phyloP scores from a whole-genome alignment of 2,329 filamentous ascomycete genomes.

The Hypomyces rosellus region DNA sequence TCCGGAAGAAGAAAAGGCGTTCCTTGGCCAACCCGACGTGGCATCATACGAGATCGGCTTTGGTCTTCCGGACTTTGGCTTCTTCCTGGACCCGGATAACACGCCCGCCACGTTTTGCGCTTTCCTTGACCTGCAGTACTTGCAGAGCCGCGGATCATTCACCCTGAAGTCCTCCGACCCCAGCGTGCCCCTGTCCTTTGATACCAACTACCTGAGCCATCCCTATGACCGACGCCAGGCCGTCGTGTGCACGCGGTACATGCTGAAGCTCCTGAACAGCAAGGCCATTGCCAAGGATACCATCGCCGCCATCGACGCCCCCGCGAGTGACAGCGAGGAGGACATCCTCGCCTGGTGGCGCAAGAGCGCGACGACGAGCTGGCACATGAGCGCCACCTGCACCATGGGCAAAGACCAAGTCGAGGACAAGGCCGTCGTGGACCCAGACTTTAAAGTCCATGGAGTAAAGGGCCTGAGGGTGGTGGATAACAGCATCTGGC shows the following conservation, averaged over 20 bases:
- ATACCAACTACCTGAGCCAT: constrained; percentile 46
- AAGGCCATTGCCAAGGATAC: constrained; percentile 39
- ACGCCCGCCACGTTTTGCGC: neutral
- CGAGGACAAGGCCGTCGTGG: constrained; percentile 40
- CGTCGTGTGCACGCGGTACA: constrained; percentile 43
- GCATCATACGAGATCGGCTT: constrained; percentile 51
- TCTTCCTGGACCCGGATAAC: constrained; percentile 17
- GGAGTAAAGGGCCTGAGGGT: constrained; percentile 44
- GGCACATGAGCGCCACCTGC: constrained; percentile 51
- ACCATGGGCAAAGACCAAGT: constrained; percentile 45
- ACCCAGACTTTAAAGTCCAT: constrained; percentile 41
- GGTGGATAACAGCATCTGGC: constrained; percentile 46
- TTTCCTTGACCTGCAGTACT: constrained; percentile 29
- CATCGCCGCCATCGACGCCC: constrained; percentile 33
- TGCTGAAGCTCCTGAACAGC: constrained; percentile 32
- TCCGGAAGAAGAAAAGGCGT: constrained; percentile 34
- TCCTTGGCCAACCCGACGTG: constrained; percentile 42
- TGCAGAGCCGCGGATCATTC: constrained; percentile 45
- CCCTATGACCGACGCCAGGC: constrained; percentile 48
- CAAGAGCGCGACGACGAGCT: constrained; percentile 39
- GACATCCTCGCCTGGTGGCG: constrained; percentile 44
- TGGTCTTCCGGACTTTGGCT: constrained; percentile 41
- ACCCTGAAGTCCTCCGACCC: constrained; percentile 48
- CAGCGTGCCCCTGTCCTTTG: constrained; percentile 42
- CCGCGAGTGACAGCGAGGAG: constrained; percentile 44